Evolutionary conservation across 2,329 filamentous ascomycete species (phyloP), one percentile per base, ranked within the genome.

Genomic region (Pseudopyricularia javanii): DNA sequence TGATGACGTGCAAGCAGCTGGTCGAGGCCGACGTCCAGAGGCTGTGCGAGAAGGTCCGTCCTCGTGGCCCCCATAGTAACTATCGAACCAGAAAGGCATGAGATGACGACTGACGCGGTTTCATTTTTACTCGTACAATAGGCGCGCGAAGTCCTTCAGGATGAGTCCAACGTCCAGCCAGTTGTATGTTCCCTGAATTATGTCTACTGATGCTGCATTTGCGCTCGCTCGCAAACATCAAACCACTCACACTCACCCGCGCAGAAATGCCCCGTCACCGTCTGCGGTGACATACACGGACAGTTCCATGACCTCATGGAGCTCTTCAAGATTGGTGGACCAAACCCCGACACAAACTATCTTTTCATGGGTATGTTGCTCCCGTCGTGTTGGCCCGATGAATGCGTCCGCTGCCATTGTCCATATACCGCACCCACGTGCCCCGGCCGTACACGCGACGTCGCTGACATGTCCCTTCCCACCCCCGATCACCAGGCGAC

Each of bases 301-400:
- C 93, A 98, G 72, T 97, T 97, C 70, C 91, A 97, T 71, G 93
- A 98, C 67, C 74, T 98, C 70, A 97, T 98, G 90, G 93, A 98
- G 74, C 82, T 98, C 52, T 98, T 98, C 80, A 94, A 95, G 75
- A 97, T 98, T 69, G 93, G 93, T 61, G 93, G 93, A 53, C 90
- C 91, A 56, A 96, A 95, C 67, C 93, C 93, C 60, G 93, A 98
- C 71, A 97, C 93, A 66, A 97, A 97, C 76, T 97, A 97, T 72
- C 85, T 97, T 60, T 97, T 97, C 75, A 97, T 98, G 90, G 91
- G 89, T 93, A 73, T 66, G 82, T 59, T 30, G 47, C 43, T n/a
- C 35, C 26, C 49, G 33, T 24, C 24, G 24, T 34, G n/a, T 28
- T 12, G 33, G 14, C 28, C n/a, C 47, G n/a, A 20, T 37, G 12